Percentiles rank a stretch among this genome's conserved stretches.
Evolutionary conservation across 805 yeast genomes (phyloP).

Genomic region (Zygotorulaspora florentina): DNA sequence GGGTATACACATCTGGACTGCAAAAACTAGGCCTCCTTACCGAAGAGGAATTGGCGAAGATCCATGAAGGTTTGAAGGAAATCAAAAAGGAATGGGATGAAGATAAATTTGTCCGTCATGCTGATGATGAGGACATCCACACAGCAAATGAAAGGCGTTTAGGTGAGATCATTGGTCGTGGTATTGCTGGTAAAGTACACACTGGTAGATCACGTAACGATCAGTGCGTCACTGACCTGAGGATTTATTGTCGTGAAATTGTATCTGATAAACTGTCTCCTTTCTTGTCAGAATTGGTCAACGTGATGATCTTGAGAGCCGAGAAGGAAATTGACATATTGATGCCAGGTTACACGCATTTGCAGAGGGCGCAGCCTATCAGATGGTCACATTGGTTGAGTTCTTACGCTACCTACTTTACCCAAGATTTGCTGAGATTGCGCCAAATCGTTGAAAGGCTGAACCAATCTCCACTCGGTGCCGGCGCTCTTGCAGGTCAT

Average conservation of each 20-base stretch:
- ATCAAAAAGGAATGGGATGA: conserved; percentile 85
- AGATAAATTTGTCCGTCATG: conserved; percentile 42
- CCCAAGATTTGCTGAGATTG: conserved; percentile 84
- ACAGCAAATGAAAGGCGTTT: conserved; percentile 97
- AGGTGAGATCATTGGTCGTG: conserved; percentile 92
- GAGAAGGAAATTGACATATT: conserved; percentile 80
- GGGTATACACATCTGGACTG: conserved; percentile 86
- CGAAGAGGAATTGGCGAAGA: conserved; percentile 66
- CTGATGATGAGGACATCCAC: conserved; percentile 89
- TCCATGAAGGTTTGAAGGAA: conserved; percentile 73
- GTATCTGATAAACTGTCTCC: conserved; percentile 53
- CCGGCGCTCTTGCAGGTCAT: conserved; percentile 98
- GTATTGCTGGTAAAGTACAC: conserved; percentile 95
- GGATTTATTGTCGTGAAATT: conserved; percentile 83
- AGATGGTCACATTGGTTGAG: conserved; percentile 98
- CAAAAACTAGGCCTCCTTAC: conserved; percentile 72
- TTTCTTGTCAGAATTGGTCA: conserved; percentile 57
- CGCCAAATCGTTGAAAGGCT: conserved; percentile 75
- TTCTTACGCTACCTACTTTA: conserved; percentile 89
- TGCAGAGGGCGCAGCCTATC: conserved; percentile 99
- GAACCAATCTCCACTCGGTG: conserved; percentile 88
- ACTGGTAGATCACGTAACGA: conserved; percentile 99
- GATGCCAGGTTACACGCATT: conserved; percentile 99
- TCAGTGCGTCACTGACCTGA: conserved; percentile 99
- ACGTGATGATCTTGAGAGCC: conserved; percentile 69